phyloP scores from a whole-genome alignment of 2,329 filamentous ascomycete genomes.

The Ophiostoma sp. region DNA sequence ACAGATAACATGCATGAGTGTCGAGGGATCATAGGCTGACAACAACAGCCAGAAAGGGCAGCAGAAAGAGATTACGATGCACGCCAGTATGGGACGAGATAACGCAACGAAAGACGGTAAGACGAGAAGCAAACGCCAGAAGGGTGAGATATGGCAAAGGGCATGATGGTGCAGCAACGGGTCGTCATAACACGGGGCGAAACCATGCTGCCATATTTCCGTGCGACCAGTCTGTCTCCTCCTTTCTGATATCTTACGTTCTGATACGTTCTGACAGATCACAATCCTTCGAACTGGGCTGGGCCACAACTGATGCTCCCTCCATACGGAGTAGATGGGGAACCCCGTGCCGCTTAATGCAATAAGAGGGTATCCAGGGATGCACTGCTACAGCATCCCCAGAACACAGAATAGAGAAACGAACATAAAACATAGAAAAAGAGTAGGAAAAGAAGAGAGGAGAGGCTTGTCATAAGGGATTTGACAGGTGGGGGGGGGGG shows the following conservation, averaged over 20 bases:
- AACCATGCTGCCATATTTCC: background rate
- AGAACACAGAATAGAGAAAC: too few relatives aligned
- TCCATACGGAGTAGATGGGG: background rate
- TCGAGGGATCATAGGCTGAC: too few relatives aligned
- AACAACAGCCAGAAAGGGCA: background rate
- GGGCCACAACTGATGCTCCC: background rate
- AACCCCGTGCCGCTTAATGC: background rate
- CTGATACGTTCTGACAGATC: background rate
- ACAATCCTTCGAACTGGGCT: background rate
- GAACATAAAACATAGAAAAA: too few relatives aligned
- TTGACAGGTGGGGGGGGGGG: background rate
- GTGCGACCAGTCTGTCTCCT: too few relatives aligned
- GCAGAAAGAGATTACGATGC: background rate
- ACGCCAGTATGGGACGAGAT: conserved; percentile 20
- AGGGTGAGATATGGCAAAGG: background rate
- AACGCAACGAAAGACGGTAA: conserved; percentile 22
- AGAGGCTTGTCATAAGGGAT: too few relatives aligned
- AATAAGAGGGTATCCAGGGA: background rate
- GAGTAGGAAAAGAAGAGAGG: background rate
- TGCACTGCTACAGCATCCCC: background rate
- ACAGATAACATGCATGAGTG: background rate
- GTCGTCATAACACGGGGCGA: background rate
- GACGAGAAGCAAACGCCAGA: conserved; percentile 10
- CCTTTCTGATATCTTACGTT: too few relatives aligned
- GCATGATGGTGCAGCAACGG: too few relatives aligned